A percentile compares a stretch with the other conserved stretches of the same genome.
phyloP scores from a whole-genome alignment of 345 rosid genomes.

The Dipteronia sinensis region DNA sequence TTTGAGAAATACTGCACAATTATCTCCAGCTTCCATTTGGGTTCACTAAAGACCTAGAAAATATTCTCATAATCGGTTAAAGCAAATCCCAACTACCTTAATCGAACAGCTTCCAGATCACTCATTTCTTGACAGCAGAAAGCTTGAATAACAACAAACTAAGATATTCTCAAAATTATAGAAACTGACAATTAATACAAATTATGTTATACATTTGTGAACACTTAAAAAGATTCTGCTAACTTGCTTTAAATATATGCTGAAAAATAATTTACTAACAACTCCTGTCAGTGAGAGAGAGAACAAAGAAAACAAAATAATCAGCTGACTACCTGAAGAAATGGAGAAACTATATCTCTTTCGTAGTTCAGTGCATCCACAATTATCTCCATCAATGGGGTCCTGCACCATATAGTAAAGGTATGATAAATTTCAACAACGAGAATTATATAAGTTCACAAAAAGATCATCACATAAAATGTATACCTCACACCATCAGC shows the following conservation, averaged over 20 bases:
- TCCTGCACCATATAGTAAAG: conserved; percentile 46
- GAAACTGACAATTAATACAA: neutral
- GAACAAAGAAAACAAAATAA: neutral
- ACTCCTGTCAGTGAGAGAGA: neutral
- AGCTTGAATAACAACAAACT: conserved; percentile 13
- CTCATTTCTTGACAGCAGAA: neutral
- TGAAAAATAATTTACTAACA: neutral
- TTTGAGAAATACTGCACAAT: conserved; percentile 64
- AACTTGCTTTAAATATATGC: neutral
- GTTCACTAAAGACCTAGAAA: conserved; percentile 63
- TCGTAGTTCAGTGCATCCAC: conserved; percentile 73
- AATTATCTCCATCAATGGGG: conserved; percentile 70
- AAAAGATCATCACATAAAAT: conserved; percentile 8
- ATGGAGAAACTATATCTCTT: conserved; percentile 48
- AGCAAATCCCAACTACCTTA: neutral
- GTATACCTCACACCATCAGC: conserved; percentile 79
- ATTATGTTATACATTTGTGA: neutral
- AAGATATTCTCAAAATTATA: neutral
- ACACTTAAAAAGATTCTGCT: conserved; percentile 1
- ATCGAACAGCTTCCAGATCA: neutral
- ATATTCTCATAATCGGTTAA: neutral
- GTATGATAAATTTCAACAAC: conserved; percentile 2
- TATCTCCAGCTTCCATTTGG: conserved; percentile 85
- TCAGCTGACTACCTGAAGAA: conserved; percentile 58
- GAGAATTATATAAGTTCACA: neutral